These are phyloP conservation scores for Malania oleifera DNA, from an alignment of 164 flowering plant species.

Conservation along the genomic window DNA sequence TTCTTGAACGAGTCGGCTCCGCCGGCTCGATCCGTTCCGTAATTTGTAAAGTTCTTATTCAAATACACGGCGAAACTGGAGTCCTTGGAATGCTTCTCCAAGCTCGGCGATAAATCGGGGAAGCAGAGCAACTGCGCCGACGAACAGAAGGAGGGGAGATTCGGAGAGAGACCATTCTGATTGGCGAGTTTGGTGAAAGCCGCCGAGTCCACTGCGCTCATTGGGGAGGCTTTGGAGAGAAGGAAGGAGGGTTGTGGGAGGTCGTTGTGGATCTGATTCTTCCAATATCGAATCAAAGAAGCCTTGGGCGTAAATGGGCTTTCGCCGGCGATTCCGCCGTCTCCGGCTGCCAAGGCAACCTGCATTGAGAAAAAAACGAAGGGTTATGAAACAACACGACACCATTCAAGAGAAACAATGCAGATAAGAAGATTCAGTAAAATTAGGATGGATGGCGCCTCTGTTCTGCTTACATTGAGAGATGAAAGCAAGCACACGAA, in stretches of 20 bases:
- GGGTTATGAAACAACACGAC: not conserved
- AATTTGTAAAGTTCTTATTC: conserved; percentile 68
- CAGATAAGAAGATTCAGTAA: not conserved
- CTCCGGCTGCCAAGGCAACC: conserved; percentile 22
- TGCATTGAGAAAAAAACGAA: conserved; percentile 28
- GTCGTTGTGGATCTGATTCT: conserved; percentile 44
- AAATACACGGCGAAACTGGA: conserved; percentile 37
- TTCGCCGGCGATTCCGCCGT: conserved; percentile 10
- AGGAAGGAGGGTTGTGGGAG: conserved; percentile 48
- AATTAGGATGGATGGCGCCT: too few species aligned
- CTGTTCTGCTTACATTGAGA: conserved; percentile 20
- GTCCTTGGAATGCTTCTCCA: conserved; percentile 41
- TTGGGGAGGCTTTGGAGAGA: conserved; percentile 69
- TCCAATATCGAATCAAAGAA: conserved; percentile 71
- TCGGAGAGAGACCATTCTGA: conserved; percentile 28
- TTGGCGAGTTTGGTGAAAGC: conserved; percentile 51
- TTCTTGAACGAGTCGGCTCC: conserved; percentile 31
- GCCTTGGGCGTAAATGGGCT: conserved; percentile 80
- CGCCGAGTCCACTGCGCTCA: conserved; percentile 47
- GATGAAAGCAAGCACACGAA: conserved; percentile 13
- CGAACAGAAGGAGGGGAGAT: not conserved
- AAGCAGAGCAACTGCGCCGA: conserved; percentile 47
- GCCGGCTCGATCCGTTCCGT: conserved; percentile 31
- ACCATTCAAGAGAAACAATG: not conserved
- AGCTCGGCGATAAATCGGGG: conserved; percentile 44